phyloP scores from a whole-genome alignment of 495 filamentous ascomycete genomes.

The Penicillium ucsense region DNA sequence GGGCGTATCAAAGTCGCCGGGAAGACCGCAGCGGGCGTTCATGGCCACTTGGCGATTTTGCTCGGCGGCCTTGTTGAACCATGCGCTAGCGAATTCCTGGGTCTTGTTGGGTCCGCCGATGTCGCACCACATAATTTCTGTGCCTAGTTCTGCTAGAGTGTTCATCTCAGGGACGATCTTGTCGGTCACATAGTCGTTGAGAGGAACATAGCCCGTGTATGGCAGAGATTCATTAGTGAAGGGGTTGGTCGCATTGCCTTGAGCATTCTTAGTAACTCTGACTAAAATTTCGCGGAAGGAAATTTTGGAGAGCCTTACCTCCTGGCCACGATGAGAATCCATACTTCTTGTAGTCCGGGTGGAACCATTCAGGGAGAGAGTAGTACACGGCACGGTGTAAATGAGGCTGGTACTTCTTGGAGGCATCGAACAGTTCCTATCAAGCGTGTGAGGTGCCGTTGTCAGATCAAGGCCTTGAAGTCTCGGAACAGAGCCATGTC shows the following conservation, averaged over 20 bases:
- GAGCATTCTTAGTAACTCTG: conserved; percentile 6
- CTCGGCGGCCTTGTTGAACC: conserved; percentile 32
- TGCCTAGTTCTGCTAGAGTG: conserved; percentile 35
- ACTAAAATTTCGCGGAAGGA: background rate
- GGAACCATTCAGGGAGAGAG: conserved; percentile 49
- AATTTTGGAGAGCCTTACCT: conserved; percentile 6
- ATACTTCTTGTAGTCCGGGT: conserved; percentile 41
- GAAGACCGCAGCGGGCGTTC: conserved; percentile 43
- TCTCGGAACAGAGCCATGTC: background rate
- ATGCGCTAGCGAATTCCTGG: conserved; percentile 35
- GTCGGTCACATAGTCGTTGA: conserved; percentile 38
- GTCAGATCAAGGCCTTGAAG: background rate
- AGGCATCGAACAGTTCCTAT: conserved; percentile 42
- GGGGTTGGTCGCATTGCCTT: conserved; percentile 36
- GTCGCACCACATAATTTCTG: conserved; percentile 52
- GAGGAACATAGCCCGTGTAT: conserved; percentile 38
- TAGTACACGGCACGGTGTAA: conserved; percentile 43
- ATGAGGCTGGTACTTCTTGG: conserved; percentile 36
- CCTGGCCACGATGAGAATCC: conserved; percentile 30
- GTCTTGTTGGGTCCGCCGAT: conserved; percentile 42
- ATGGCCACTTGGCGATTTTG: conserved; percentile 37
- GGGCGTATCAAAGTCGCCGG: conserved; percentile 42
- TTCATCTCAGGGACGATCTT: conserved; percentile 44
- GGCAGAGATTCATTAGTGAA: conserved; percentile 37
- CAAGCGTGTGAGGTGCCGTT: conserved; percentile 7